Conservation (phyloP, 2,329 filamentous ascomycete genomes). For the Pestalotiopsis sp. region DNA sequence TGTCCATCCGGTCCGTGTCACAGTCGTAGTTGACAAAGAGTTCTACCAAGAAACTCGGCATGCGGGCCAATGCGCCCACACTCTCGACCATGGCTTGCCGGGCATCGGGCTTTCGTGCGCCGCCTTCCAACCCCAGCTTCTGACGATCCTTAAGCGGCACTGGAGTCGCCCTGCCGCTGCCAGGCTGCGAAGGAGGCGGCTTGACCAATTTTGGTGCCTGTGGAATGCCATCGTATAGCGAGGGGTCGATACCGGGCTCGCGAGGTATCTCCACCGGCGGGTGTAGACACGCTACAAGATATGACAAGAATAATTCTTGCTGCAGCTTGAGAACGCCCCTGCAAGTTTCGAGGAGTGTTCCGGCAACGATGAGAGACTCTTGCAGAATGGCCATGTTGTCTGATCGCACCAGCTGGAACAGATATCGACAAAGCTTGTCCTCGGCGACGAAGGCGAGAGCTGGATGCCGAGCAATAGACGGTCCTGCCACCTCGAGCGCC, state of each 20-base stretch:
- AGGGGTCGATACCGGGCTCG: conserved; percentile 87
- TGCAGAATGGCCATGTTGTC: conserved; percentile 96
- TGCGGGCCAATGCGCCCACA: conserved; percentile 86
- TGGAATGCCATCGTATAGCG: conserved; percentile 89
- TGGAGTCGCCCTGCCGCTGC: conserved; percentile 84
- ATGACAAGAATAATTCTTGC: conserved; percentile 94
- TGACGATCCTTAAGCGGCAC: conserved; percentile 91
- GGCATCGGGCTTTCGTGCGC: conserved; percentile 89
- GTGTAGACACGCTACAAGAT: conserved; percentile 91
- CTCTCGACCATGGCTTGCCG: conserved; percentile 98
- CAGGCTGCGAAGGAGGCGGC: conserved; percentile 69
- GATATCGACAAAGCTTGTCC: conserved; percentile 88
- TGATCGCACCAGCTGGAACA: conserved; percentile 94
- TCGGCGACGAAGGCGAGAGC: conserved; percentile 86
- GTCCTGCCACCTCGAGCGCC: conserved; percentile 91
- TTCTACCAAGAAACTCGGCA: conserved; percentile 93
- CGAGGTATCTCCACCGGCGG: conserved; percentile 92
- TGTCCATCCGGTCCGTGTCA: conserved; percentile 84
- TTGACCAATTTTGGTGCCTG: conserved; percentile 88
- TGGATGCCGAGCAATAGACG: conserved; percentile 91
- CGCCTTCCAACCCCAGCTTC: conserved; percentile 89
- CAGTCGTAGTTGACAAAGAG: conserved; percentile 98
- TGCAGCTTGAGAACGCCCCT: conserved; percentile 90
- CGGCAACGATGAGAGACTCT: conserved; percentile 88
- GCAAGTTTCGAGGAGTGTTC: conserved; percentile 89